Evolutionary conservation across 179 eudicot genomes (phyloP).

Genomic region (Corrigiola litoralis): DNA sequence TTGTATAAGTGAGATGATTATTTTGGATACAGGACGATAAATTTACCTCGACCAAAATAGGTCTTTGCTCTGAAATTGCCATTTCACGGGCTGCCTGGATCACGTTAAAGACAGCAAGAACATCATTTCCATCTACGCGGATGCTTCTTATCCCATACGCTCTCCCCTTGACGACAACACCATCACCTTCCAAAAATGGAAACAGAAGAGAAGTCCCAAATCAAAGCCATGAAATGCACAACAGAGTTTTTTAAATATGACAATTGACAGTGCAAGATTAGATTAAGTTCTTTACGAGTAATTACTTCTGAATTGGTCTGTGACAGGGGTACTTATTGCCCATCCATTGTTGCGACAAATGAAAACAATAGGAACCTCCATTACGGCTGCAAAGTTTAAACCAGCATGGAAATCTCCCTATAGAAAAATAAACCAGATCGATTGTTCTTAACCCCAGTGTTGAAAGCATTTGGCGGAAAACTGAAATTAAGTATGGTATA

Average conservation of each 20-base stretch:
- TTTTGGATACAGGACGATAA: not conserved
- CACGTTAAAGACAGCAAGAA: conserved; percentile 68
- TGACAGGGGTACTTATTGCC: conserved; percentile 83
- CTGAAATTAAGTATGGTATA: not conserved
- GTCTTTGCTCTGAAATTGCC: conserved; percentile 55
- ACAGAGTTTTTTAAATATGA: not conserved
- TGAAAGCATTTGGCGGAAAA: not conserved
- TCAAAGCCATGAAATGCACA: not conserved
- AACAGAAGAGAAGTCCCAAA: not conserved
- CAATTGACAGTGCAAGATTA: not conserved
- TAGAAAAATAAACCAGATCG: not conserved
- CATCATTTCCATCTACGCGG: conserved; percentile 83
- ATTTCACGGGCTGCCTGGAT: conserved; percentile 61
- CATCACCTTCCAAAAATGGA: conserved; percentile 54
- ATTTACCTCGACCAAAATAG: conserved; percentile 61
- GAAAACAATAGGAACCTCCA: conserved; percentile 81
- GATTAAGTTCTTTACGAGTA: not conserved
- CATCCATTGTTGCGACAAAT: conserved; percentile 94
- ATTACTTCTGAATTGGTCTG: conserved; percentile 79
- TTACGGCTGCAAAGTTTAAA: conserved; percentile 84
- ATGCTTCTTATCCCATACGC: conserved; percentile 76
- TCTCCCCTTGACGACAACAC: conserved; percentile 70
- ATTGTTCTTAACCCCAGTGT: not conserved
- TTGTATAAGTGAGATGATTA: not conserved
- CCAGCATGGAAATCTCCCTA: conserved; percentile 97